A percentile compares a stretch with the other conserved stretches of the same genome.
Conservation (phyloP, 805 yeast species). For the Suhomyces tanzawaensis region DNA sequence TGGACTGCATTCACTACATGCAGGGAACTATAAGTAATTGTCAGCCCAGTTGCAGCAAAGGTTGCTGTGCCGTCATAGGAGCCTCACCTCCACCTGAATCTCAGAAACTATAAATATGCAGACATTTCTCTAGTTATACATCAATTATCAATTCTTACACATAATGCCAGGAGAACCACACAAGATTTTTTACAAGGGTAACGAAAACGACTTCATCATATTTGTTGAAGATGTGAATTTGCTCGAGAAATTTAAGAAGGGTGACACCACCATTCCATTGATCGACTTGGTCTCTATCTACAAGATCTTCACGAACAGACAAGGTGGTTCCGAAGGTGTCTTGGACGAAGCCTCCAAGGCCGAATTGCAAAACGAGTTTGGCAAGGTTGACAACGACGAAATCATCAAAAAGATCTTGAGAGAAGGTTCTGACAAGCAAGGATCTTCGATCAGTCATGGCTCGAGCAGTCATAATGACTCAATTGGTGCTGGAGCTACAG, state of each 20-base stretch:
- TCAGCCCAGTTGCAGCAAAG: constrained; percentile 4
- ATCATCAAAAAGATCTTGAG: constrained; percentile 57
- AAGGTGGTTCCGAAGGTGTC: constrained; percentile 71
- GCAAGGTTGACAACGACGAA: constrained; percentile 52
- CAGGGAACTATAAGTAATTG: constrained; percentile 1
- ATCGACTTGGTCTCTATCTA: constrained; percentile 61
- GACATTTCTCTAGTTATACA: background rate
- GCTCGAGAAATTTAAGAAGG: constrained; percentile 46
- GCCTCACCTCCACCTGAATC: no score
- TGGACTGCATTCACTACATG: background rate
- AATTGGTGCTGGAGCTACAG: constrained; percentile 30
- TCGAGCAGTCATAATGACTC: constrained; percentile 44
- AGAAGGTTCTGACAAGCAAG: constrained; percentile 55
- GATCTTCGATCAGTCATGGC: constrained; percentile 17
- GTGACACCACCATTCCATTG: constrained; percentile 55
- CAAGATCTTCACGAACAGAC: constrained; percentile 59
- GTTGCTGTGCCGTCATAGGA: constrained; percentile 1
- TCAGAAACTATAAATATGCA: constrained; percentile 2
- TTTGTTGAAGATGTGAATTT: constrained; percentile 57
- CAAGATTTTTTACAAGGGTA: constrained; percentile 66
- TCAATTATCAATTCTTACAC: background rate
- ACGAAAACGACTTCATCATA: constrained; percentile 59
- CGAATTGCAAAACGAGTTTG: constrained; percentile 68
- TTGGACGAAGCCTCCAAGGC: constrained; percentile 68
- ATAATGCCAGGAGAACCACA: constrained; percentile 21